These are phyloP conservation scores for Fomitiporia mediterranea DNA, from an alignment of 1,284 basidiomycete species.

Conservation along the genomic window DNA sequence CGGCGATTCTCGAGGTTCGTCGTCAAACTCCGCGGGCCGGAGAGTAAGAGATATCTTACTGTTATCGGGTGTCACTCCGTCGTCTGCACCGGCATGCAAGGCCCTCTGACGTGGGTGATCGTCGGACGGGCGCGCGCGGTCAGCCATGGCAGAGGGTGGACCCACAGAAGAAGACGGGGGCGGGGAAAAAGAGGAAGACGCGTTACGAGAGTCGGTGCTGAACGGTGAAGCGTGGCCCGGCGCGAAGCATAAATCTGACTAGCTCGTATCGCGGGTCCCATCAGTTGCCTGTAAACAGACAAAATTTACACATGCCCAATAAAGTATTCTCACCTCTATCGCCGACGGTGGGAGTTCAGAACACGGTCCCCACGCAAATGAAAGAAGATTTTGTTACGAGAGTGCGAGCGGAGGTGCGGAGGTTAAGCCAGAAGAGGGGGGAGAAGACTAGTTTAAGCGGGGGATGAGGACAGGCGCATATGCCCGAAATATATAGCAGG, in stretches of 20 bases:
- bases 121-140: neutral
- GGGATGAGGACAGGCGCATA: neutral
- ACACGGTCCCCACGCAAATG: neutral
- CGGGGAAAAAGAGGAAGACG: constrained; percentile 4
- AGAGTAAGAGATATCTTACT: neutral
- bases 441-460: neutral
- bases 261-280: neutral
- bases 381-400: neutral
- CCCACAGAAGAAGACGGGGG: constrained; percentile 7
- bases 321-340: constrained; percentile 4
- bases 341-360: neutral
- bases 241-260: neutral
- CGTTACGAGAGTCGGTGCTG: neutral
- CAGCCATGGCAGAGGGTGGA: neutral
- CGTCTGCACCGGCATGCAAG: neutral
- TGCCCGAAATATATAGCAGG: neutral
- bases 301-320: neutral
- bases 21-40: constrained; percentile 6
- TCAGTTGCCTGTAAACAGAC: constrained; percentile 4
- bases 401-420: neutral
- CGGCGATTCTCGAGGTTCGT: neutral
- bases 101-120: neutral
- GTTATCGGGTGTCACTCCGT: neutral
- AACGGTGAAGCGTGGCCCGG: neutral
- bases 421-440: neutral